phyloP scores from a whole-genome alignment of 768 basidiomycete genomes.

The Mycena rebaudengoi region DNA sequence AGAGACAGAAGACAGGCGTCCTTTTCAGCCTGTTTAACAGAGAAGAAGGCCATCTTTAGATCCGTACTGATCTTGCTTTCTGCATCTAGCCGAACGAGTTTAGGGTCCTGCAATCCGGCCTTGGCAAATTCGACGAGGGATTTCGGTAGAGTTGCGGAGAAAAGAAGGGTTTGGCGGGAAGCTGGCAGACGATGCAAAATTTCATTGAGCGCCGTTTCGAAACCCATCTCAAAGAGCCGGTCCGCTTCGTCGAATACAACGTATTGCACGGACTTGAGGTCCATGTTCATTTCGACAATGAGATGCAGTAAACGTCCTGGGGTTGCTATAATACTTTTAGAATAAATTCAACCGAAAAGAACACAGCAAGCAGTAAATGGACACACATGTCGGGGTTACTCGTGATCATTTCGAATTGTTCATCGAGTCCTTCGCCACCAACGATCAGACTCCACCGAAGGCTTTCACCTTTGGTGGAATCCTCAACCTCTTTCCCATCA shows the following conservation, averaged over 20 bases:
- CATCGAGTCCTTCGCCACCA: slow-evolving; percentile 94
- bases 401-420: slow-evolving; percentile 95
- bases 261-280: slow-evolving; percentile 86
- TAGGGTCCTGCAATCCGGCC: slow-evolving; percentile 92
- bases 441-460: slow-evolving; percentile 95
- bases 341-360: slow-evolving; percentile 20
- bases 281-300: slow-evolving; percentile 95
- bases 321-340: slow-evolving; percentile 89
- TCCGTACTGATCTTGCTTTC: slow-evolving; percentile 96
- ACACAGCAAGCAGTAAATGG: slow-evolving; percentile 12
- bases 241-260: slow-evolving; percentile 99
- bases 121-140: slow-evolving; percentile 98
- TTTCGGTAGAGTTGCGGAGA: slow-evolving; percentile 96
- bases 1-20: slow-evolving; percentile 88
- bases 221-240: slow-evolving; percentile 98
- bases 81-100: slow-evolving; percentile 94
- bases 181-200: slow-evolving; percentile 89
- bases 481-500: slow-evolving; percentile 66
- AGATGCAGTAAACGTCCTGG: slow-evolving; percentile 98
- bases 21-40: slow-evolving; percentile 91
- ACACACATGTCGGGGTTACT: slow-evolving; percentile 95
- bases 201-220: slow-evolving; percentile 90
- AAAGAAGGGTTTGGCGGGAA: slow-evolving; percentile 90
- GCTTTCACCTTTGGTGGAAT: slow-evolving; percentile 62
- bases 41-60: slow-evolving; percentile 94